A percentile compares a stretch with the other conserved stretches of the same genome.
These are phyloP conservation scores for Lactarius quietus DNA, from an alignment of 768 basidiomycete genomes.

Conservation along the genomic window DNA sequence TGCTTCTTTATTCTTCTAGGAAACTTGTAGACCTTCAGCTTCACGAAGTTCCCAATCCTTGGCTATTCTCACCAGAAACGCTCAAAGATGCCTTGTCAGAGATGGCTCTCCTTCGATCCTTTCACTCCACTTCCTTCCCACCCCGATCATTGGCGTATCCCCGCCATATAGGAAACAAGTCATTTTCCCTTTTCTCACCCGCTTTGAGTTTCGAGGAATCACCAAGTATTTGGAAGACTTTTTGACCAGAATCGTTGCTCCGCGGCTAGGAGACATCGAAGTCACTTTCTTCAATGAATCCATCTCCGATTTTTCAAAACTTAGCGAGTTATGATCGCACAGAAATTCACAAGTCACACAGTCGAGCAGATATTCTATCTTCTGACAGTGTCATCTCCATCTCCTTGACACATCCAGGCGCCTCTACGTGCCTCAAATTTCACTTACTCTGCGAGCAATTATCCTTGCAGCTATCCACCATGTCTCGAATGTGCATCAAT, in stretches of 20 bases:
- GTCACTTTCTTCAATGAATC: not conserved
- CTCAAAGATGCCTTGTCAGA: too few species aligned
- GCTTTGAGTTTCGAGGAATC: not conserved
- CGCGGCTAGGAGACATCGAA: not conserved
- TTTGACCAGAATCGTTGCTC: not conserved
- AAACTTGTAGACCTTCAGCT: too few species aligned
- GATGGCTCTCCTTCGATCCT: too few species aligned
- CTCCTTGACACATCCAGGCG: not conserved
- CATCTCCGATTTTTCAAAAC: not conserved
- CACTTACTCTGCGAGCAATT: not conserved
- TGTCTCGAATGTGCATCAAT: not conserved
- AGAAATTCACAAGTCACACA: not conserved
- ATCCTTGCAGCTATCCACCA: not conserved
- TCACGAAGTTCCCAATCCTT: too few species aligned
- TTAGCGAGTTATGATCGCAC: not conserved
- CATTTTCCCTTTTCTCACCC: too few species aligned
- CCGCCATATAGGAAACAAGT: too few species aligned
- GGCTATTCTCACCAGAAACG: too few species aligned
- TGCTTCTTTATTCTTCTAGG: too few species aligned
- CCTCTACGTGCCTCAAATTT: not conserved
- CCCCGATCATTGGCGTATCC: too few species aligned
- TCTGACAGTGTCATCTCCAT: not conserved
- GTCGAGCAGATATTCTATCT: not conserved
- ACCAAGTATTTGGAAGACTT: not conserved
- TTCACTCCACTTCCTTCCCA: too few species aligned